phyloP scores from a whole-genome alignment of 23 red algal genomes.

The Gracilariopsis chorda region DNA sequence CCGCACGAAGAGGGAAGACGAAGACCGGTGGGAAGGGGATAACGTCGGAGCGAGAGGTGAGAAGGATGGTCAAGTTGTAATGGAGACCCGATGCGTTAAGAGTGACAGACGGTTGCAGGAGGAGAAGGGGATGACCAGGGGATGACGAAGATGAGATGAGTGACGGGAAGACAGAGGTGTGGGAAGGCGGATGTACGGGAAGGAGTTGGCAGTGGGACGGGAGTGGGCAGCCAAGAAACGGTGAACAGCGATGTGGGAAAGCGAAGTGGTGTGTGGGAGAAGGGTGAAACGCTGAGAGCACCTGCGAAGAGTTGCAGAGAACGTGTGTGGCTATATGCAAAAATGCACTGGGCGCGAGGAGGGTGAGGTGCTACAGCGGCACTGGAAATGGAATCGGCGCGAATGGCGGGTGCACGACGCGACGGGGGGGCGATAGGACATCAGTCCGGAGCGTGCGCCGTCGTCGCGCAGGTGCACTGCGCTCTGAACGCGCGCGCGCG shows the following conservation, averaged over 20 bases:
- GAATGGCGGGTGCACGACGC: too few relatives aligned
- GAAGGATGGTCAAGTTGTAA: too few relatives aligned
- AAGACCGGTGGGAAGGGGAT: background rate
- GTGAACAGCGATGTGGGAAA: background rate
- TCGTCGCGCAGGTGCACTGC: background rate
- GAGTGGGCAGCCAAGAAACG: background rate
- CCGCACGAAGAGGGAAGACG: too few relatives aligned
- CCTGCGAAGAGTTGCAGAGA: background rate
- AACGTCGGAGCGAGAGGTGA: background rate
- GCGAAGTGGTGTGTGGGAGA: background rate
- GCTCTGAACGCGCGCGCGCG: background rate
- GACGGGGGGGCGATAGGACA: background rate
- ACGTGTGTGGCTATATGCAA: constrained; percentile 53
- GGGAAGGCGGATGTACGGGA: background rate
- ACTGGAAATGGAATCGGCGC: background rate
- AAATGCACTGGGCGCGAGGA: constrained; percentile 8
- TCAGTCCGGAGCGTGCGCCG: background rate
- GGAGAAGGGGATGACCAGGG: background rate
- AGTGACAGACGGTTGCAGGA: too few relatives aligned
- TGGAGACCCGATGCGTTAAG: too few relatives aligned
- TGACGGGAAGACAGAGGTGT: background rate
- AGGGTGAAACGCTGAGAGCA: background rate
- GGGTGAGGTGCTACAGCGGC: background rate
- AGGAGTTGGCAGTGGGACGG: background rate
- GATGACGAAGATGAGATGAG: background rate